Conservation (phyloP, 257 asterid genomes). For the Petunia axillaris region DNA sequence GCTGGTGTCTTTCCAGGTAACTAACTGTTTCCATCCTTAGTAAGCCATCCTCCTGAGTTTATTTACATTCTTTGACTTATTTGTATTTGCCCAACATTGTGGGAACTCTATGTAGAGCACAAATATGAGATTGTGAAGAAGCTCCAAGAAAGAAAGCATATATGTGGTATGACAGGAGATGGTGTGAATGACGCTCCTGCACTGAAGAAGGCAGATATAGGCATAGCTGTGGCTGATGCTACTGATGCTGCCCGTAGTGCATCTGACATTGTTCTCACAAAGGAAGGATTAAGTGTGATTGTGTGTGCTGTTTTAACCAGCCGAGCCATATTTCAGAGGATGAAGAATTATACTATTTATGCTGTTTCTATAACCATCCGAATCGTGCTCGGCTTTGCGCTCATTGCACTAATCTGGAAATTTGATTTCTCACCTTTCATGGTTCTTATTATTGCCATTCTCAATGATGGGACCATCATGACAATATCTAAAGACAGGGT, state of each 20-base stretch:
- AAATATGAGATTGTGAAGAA: slow-evolving; percentile 54
- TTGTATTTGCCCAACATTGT: not conserved
- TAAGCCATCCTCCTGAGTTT: not conserved
- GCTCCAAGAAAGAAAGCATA: slow-evolving; percentile 55
- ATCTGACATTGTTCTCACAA: slow-evolving; percentile 49
- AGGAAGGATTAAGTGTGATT: slow-evolving; percentile 55
- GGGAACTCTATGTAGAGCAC: slow-evolving; percentile 38
- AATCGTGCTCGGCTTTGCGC: slow-evolving; percentile 56
- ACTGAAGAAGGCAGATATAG: slow-evolving; percentile 53
- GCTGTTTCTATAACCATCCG: slow-evolving; percentile 61
- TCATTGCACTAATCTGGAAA: slow-evolving; percentile 62
- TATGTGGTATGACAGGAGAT: slow-evolving; percentile 60
- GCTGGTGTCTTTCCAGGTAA: slow-evolving; percentile 59
- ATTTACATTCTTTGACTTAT: not conserved
- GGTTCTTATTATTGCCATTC: slow-evolving; percentile 63
- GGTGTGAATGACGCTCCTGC: slow-evolving; percentile 63
- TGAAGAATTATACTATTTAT: slow-evolving; percentile 58
- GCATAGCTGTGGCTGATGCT: slow-evolving; percentile 60
- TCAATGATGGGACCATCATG: slow-evolving; percentile 68
- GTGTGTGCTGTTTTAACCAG: slow-evolving; percentile 54
- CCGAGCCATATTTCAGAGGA: slow-evolving; percentile 56
- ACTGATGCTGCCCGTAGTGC: slow-evolving; percentile 59
- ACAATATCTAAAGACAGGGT: slow-evolving; percentile 66
- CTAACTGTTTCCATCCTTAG: slow-evolving; percentile 16
- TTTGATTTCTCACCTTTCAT: slow-evolving; percentile 66